These are phyloP conservation scores for Chlamydomonas incerta DNA, from an alignment of 139 green algal species.

Conservation along the genomic window DNA sequence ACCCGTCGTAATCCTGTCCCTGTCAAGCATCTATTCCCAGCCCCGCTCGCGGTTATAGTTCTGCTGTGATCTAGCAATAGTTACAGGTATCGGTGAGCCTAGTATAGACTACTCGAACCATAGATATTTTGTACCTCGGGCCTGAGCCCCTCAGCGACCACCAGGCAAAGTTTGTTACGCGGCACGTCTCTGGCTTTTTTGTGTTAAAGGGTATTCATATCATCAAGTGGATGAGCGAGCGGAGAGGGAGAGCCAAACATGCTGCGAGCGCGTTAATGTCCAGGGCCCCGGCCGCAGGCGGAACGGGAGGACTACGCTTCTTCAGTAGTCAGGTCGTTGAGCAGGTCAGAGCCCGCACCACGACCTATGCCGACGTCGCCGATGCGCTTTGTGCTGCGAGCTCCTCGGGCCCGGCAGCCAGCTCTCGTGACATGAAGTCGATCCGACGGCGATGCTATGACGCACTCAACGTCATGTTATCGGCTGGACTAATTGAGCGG, in stretches of 20 bases:
- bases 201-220: background rate
- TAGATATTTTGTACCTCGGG: no score
- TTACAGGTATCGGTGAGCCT: background rate
- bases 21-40: no score
- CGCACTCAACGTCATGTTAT: constrained; percentile 22
- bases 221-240: background rate
- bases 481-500: background rate
- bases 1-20: no score
- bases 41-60: no score
- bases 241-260: background rate
- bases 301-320: background rate
- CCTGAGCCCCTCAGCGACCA: no score
- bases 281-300: background rate
- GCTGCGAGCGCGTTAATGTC: background rate
- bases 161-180: no score
- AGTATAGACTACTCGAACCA: no score
- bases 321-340: constrained; percentile 27
- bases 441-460: constrained; percentile 27
- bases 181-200: no score
- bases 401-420: background rate
- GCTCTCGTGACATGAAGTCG: background rate
- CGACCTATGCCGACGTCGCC: constrained; percentile 19
- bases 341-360: background rate
- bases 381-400: background rate
- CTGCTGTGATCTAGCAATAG: background rate